These are phyloP conservation scores for Obba rivulosa DNA, from an alignment of 768 basidiomycete species.

Conservation along the genomic window DNA sequence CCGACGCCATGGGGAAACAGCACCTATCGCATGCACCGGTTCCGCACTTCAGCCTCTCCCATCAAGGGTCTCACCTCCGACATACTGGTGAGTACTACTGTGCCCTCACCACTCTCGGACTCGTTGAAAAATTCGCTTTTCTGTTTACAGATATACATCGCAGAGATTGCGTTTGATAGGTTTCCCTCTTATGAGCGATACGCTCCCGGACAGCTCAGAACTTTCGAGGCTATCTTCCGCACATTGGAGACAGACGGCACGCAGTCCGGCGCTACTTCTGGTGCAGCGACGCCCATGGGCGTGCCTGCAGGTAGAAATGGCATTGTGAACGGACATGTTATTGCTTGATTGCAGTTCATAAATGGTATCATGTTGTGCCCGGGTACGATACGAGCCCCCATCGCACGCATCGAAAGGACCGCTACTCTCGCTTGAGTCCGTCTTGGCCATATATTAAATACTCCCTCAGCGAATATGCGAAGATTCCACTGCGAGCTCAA, in stretches of 20 bases:
- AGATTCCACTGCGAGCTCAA: no score
- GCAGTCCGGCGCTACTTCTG: conserved; percentile 3
- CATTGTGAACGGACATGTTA: no score
- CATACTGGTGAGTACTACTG: conserved; percentile 53
- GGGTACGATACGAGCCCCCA: no score
- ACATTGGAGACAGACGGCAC: conserved; percentile 9
- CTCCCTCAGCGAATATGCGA: no score
- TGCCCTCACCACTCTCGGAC: conserved; percentile 7
- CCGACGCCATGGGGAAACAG: conserved; percentile 35
- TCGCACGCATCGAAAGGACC: no score
- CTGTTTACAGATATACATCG: conserved; percentile 53
- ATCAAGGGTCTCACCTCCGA: conserved; percentile 83
- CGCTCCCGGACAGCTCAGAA: conserved; percentile 44
- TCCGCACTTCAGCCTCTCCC: conserved; percentile 71
- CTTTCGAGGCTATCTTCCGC: conserved; percentile 16
- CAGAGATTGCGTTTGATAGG: conserved; percentile 57
- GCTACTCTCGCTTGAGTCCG: no score
- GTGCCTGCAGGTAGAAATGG: neutral
- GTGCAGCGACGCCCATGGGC: conserved; percentile 11
- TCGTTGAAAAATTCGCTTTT: neutral
- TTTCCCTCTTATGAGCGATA: conserved; percentile 49
- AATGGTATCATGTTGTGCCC: no score
- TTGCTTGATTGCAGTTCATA: no score
- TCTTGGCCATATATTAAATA: no score
- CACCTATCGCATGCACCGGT: conserved; percentile 78